Evolutionary conservation across 2,329 filamentous ascomycete species (phyloP), one percentile per base, ranked within the genome.

Genomic region (Colletotrichum scovillei): DNA sequence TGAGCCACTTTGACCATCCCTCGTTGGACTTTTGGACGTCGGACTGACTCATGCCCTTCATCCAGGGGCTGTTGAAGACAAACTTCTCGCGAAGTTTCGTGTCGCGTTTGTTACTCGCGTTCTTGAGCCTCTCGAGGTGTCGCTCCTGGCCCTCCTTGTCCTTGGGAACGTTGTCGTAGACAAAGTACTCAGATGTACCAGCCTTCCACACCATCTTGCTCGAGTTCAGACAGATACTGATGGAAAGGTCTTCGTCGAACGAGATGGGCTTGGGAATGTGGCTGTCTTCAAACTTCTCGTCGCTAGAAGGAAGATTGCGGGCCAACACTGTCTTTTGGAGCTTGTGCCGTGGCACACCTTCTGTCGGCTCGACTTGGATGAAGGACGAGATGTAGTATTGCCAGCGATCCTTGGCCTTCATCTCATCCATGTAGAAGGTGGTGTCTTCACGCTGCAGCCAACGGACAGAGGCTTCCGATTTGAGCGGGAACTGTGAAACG

Each of bases 371-470:
- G 28, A 95, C 90, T 75, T 95, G 94, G 76, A 95, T 94, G 82
- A 94, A 98, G 0, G 95, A 95, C 22, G 96, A 95, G 70, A 98
- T 94, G 81, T 99, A 99, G 84, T 97, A 97, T 78, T 96, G 94
- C 97, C 97, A 99, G 52, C 91, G 89, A 75, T 95, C 92, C 69
- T 92, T 92, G 63, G 92, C 90, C 79, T 97, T 93, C 86, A 98
- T 92, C 77, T 98, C 95, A 76, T 97, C 94, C 79, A 93, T 92
- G 77, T 97, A 95, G 81, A 98, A 95, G 0, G 97, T 93, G 53
- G 91, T 91, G 76, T 93, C 91, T 63, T 92, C 90, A 65, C 89
- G 88, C 77, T 91, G 90, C 63, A 93, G 83, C 88, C 90, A 92
- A 57, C 94, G 94, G 12, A 97, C 88, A 1, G 90, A 92, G 42